Conservation (phyloP, 345 rosid genomes). For the Gossypium raimondii region DNA sequence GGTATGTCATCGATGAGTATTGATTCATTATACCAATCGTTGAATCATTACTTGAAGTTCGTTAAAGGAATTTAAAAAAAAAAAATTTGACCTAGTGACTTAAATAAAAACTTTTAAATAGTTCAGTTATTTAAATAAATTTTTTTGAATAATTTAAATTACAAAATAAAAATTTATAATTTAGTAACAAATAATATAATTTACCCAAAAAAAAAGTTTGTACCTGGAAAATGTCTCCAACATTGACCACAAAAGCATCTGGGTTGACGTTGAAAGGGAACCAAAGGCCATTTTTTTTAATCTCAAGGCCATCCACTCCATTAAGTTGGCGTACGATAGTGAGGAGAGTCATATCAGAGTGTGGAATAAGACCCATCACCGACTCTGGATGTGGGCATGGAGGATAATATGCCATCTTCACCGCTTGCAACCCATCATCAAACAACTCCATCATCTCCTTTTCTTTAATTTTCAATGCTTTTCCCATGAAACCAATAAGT, state of each 20-base stretch:
- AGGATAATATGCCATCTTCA: constrained; percentile 49
- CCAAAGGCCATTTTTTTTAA: constrained; percentile 25
- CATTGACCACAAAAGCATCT: constrained; percentile 26
- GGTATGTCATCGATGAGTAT: no score
- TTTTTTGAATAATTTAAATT: rapidly evolving
- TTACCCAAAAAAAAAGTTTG: no score
- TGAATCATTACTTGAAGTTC: no score
- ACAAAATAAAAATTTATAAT: no score
- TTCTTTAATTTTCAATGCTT: constrained; percentile 27
- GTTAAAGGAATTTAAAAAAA: no score
- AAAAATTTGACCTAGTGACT: no score
- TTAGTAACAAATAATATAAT: no score
- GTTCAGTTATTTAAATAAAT: rapidly evolving
- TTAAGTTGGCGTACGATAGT: constrained; percentile 27
- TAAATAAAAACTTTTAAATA: no score
- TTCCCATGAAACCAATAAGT: constrained; percentile 31
- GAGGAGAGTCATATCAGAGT: constrained; percentile 26
- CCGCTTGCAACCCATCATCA: constrained; percentile 35
- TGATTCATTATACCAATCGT: no score
- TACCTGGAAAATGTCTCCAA: constrained; percentile 22
- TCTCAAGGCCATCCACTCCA: constrained; percentile 25
- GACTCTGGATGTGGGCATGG: constrained; percentile 44
- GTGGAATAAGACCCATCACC: constrained; percentile 42
- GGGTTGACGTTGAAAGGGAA: constrained; percentile 16
- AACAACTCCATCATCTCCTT: constrained; percentile 31